Conservation (phyloP, 176 grass and related monocot genomes). For the Phragmites australis region DNA sequence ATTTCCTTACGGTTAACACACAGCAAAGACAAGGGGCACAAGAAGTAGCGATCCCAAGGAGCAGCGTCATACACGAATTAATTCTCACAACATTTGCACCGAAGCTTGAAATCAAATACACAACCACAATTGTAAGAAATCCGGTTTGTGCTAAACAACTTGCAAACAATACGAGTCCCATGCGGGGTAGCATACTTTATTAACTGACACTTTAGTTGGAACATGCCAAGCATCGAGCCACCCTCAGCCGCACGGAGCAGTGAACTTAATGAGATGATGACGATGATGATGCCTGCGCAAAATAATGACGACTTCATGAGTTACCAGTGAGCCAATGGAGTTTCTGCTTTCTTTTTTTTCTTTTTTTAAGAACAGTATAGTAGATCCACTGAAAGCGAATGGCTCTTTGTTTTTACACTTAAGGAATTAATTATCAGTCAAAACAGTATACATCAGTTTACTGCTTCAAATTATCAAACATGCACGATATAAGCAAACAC, state of each 20-base stretch:
- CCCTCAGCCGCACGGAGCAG: neutral
- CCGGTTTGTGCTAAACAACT: slow-evolving; percentile 20
- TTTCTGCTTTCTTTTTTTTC: neutral
- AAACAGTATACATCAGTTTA: neutral
- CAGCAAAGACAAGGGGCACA: neutral
- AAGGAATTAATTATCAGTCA: neutral
- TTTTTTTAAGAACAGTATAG: neutral
- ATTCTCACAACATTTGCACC: slow-evolving; percentile 1
- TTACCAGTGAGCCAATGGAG: neutral
- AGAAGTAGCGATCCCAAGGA: neutral
- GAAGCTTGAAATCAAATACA: slow-evolving; percentile 27
- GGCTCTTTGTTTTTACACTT: neutral
- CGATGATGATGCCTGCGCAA: neutral
- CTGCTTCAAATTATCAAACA: slow-evolving; percentile 6
- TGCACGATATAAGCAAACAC: neutral
- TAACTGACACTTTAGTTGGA: slow-evolving; percentile 12
- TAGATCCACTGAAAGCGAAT: neutral
- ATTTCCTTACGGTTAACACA: neutral
- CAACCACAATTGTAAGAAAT: neutral
- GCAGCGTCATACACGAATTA: neutral
- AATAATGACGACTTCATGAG: neutral
- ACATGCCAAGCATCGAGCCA: neutral
- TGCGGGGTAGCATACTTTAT: slow-evolving; percentile 30
- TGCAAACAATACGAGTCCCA: slow-evolving; percentile 26
- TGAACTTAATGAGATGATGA: slow-evolving; percentile 33